Evolutionary conservation across 2,329 filamentous ascomycete species (phyloP).

Genomic region (Phoma sp.): DNA sequence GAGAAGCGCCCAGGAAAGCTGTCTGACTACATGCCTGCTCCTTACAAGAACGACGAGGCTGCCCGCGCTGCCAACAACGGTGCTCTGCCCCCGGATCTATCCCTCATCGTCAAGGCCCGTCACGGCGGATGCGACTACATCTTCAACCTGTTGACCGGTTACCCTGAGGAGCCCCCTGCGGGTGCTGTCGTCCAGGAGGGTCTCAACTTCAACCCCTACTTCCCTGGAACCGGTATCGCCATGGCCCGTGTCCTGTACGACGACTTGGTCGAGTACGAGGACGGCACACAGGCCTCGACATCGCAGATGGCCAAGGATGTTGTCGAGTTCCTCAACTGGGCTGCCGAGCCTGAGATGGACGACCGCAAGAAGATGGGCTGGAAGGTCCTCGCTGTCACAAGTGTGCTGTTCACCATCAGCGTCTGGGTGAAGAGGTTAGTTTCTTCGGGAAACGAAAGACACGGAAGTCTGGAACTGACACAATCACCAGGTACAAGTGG

Average conservation of each 20-base stretch:
- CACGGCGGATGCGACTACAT: constrained; percentile 99
- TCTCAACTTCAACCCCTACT: constrained; percentile 99
- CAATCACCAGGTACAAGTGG: constrained; percentile 81
- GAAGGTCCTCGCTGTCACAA: constrained; percentile 86
- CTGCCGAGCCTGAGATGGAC: constrained; percentile 98
- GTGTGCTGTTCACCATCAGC: constrained; percentile 81
- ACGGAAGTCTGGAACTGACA: constrained; percentile 33
- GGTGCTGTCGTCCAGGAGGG: constrained; percentile 84
- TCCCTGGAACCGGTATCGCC: constrained; percentile 97
- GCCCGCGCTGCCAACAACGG: constrained; percentile 98
- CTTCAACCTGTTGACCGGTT: constrained; percentile 94
- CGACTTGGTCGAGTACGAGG: constrained; percentile 96
- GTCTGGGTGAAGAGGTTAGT: constrained; percentile 90
- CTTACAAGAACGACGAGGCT: constrained; percentile 99
- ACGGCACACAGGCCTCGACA: constrained; percentile 89
- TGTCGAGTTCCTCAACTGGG: constrained; percentile 98
- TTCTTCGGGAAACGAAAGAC: not conserved
- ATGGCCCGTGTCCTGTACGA: constrained; percentile 99
- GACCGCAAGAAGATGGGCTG: constrained; percentile 99
- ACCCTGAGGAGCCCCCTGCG: constrained; percentile 93
- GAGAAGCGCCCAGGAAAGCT: constrained; percentile 99
- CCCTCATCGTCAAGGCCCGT: constrained; percentile 94
- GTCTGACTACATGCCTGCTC: constrained; percentile 91
- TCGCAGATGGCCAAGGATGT: constrained; percentile 99
- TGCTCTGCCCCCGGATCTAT: constrained; percentile 95